Percentiles rank a stretch among this genome's conserved stretches.
phyloP scores from a whole-genome alignment of 495 filamentous ascomycete species.

The Tuber magnatum region DNA sequence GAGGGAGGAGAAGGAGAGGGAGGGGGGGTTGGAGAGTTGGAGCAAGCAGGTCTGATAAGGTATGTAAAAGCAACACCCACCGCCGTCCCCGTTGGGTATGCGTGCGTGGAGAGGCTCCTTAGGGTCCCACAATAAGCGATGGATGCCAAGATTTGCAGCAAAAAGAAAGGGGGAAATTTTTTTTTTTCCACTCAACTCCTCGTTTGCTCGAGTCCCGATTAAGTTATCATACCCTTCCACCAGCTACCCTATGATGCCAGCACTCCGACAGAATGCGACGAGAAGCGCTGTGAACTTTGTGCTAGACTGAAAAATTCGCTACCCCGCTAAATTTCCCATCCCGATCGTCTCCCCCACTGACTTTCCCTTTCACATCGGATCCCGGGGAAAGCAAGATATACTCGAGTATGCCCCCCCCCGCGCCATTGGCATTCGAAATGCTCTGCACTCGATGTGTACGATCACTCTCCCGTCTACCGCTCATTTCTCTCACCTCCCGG shows the following conservation, averaged over 20 bases:
- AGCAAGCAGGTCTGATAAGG: not conserved
- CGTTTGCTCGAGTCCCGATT: too few relatives aligned
- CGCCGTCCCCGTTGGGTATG: not conserved
- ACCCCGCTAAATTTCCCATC: not conserved
- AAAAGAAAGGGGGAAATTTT: constrained; percentile 13
- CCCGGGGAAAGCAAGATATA: not conserved
- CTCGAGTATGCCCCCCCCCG: not conserved
- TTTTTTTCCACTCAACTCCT: too few relatives aligned
- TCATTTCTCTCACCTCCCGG: constrained; percentile 32
- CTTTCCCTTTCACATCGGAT: not conserved
- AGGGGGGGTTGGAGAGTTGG: not conserved
- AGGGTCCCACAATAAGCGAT: constrained; percentile 1
- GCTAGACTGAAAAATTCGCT: not conserved
- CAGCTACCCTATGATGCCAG: too few relatives aligned
- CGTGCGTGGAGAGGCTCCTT: constrained; percentile 2
- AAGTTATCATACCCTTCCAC: too few relatives aligned
- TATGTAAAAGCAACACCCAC: too few relatives aligned
- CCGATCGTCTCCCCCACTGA: not conserved
- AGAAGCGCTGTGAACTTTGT: not conserved
- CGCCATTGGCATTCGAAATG: not conserved
- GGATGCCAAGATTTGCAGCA: constrained; percentile 27
- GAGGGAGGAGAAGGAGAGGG: constrained; percentile 1
- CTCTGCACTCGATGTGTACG: not conserved
- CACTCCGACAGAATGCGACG: constrained; percentile 12
- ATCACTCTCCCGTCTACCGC: constrained; percentile 21